Percentiles rank a stretch among this genome's conserved stretches.
Evolutionary conservation across 1,284 basidiomycete species (phyloP).

Genomic region (Sporisorium iseilematis-ciliati): DNA sequence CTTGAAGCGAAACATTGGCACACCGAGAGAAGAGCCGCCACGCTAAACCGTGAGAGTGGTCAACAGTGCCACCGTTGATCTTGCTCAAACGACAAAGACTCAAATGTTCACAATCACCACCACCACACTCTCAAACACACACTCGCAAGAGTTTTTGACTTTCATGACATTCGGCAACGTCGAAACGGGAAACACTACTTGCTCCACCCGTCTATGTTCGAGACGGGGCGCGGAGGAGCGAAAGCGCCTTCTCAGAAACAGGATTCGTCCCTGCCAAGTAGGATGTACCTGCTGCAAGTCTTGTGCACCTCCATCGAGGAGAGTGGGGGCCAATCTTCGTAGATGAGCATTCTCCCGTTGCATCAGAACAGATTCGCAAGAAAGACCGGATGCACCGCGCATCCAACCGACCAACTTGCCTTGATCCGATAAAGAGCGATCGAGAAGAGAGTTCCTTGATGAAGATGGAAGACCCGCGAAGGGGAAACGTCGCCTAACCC

Average conservation of each 20-base stretch:
- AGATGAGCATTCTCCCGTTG: conserved; percentile 37
- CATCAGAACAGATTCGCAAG: conserved; percentile 45
- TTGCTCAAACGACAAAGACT: background rate
- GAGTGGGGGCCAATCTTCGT: conserved; percentile 9
- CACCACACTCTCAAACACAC: conserved; percentile 6
- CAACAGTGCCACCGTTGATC: background rate
- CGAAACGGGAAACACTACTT: conserved; percentile 13
- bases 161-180: conserved; percentile 52
- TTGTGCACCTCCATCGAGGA: conserved; percentile 24
- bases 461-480: conserved; percentile 18
- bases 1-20: background rate
- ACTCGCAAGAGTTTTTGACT: conserved; percentile 24
- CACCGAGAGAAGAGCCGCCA: background rate
- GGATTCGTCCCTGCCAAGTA: conserved; percentile 49
- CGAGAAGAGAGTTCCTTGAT: conserved; percentile 21
- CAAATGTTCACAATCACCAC: background rate
- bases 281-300: conserved; percentile 43
- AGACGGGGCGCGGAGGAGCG: conserved; percentile 29
- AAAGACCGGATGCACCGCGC: conserved; percentile 30
- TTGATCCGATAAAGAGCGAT: conserved; percentile 36
- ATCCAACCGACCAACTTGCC: conserved; percentile 28
- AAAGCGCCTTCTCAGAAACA: conserved; percentile 26
- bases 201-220: conserved; percentile 8
- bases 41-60: no score
- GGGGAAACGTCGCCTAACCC: conserved; percentile 27